These are phyloP conservation scores for Metarhizium anisopliae DNA, from an alignment of 2,329 filamentous ascomycete species.

Conservation along the genomic window DNA sequence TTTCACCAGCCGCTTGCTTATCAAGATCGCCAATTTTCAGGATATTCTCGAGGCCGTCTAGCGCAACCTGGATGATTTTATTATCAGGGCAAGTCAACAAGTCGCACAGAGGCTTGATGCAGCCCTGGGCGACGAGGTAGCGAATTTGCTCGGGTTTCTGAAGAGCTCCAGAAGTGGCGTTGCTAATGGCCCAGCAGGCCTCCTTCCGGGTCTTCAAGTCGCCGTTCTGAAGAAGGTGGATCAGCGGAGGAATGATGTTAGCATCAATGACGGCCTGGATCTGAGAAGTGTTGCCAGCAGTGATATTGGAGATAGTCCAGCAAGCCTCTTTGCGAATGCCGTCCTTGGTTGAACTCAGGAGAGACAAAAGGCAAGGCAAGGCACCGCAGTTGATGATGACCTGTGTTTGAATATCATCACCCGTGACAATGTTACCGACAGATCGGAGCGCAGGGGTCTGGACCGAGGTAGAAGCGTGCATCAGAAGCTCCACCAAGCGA, in stretches of 20 bases:
- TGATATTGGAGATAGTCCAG: slow-evolving; percentile 99
- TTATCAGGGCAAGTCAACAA: slow-evolving; percentile 94
- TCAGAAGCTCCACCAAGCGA: slow-evolving; percentile 89
- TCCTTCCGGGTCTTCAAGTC: slow-evolving; percentile 99
- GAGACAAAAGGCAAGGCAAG: slow-evolving; percentile 81
- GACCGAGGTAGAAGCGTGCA: slow-evolving; percentile 96
- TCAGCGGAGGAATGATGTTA: slow-evolving; percentile 92
- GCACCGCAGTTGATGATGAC: slow-evolving; percentile 99
- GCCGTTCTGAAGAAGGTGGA: slow-evolving; percentile 90
- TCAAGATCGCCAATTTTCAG: slow-evolving; percentile 99
- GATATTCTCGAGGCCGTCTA: slow-evolving; percentile 97
- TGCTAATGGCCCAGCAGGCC: slow-evolving; percentile 98
- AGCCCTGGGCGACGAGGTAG: slow-evolving; percentile 85
- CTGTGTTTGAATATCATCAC: slow-evolving; percentile 97
- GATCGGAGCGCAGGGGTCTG: slow-evolving; percentile 96
- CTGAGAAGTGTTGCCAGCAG: slow-evolving; percentile 93
- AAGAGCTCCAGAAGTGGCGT: slow-evolving; percentile 91
- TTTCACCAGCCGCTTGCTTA: slow-evolving; percentile 76
- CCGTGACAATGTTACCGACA: slow-evolving; percentile 97
- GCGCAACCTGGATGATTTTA: slow-evolving; percentile 98
- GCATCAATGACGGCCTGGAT: slow-evolving; percentile 96
- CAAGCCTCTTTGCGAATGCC: slow-evolving; percentile 98
- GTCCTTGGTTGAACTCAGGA: slow-evolving; percentile 95
- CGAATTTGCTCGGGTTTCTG: slow-evolving; percentile 99
- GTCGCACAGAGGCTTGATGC: slow-evolving; percentile 95